Evolutionary conservation across 1,284 basidiomycete genomes (phyloP), one percentile per base, ranked within the genome.

Genomic region (Ganoderma lucidum): DNA sequence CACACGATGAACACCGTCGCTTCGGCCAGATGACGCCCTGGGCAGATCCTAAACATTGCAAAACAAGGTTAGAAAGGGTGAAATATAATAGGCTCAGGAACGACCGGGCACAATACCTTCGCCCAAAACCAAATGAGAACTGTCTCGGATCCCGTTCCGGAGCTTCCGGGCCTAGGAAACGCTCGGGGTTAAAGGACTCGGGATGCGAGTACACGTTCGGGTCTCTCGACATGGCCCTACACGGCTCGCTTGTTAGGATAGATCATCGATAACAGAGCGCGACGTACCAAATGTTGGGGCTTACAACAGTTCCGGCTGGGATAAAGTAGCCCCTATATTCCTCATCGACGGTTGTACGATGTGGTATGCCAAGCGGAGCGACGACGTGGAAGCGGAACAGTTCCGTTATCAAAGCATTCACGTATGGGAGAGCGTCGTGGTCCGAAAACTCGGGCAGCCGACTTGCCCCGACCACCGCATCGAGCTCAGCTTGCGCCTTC

Each of bases 191-290:
- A 42, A 75, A 71, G 17, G 65, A 63, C 19, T 66, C 67, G 0
- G 74, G 74, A 39, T 71, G 66, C 6, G 73, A 65, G 53, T 75
- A 75, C 28, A 65, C 42, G 1, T 51, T 56, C 2, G 71, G 69
- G 63, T 75, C 69, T 23, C 69, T 70, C 9, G 67, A 58, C 17
- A 75, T 51, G 0, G 64, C 74, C 74, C 74, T 75, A 37, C 8
- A 19, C 8, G 32, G 6, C 19, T 19, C 14, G 9, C 3, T 35
- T 35, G 8, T 37, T 10, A 14, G 32, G 32, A 2, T 58, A 15
- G 8, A 19, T 37, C 17, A 32, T 19, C 17, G 55, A 30, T 30
- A 23, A 55, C 5, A 10, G 51, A 55, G 28, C 12, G 17, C 9
- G 14, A 39, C 56, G 5, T 23, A 60, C 58, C 58, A 60, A 4